Percentiles rank a stretch among this genome's conserved stretches.
phyloP scores from a whole-genome alignment of 352 stramenopile species.

The Blastocystis sp. region DNA sequence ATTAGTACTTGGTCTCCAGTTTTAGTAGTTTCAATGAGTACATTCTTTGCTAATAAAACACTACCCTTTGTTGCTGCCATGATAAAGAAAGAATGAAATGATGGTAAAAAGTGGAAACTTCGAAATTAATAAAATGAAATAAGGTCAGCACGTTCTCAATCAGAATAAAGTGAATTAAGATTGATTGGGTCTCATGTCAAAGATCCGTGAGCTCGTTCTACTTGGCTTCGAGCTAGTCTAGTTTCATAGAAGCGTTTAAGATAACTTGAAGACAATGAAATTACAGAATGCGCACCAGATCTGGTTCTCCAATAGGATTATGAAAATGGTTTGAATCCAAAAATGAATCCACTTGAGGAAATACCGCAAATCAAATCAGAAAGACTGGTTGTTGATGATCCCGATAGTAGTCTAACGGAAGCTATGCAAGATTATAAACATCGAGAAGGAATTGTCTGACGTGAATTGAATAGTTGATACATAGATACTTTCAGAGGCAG shows the following conservation, averaged over 20 bases:
- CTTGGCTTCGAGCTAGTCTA: too few relatives aligned
- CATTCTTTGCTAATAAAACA: slow-evolving; percentile 49
- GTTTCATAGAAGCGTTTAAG: too few relatives aligned
- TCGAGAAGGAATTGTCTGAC: not conserved
- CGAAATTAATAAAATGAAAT: not conserved
- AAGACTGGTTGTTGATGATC: not conserved
- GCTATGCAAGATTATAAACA: not conserved
- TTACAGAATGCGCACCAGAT: not conserved
- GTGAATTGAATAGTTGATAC: not conserved
- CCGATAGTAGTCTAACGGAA: not conserved
- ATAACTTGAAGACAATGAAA: too few relatives aligned
- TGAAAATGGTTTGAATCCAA: not conserved
- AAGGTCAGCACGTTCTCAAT: not conserved
- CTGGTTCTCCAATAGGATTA: not conserved
- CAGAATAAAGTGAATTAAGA: not conserved
- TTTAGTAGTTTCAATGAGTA: slow-evolving; percentile 27
- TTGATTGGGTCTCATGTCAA: not conserved
- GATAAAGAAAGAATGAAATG: not conserved
- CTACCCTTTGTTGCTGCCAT: not conserved
- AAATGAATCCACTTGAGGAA: not conserved
- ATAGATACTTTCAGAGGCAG: slow-evolving; percentile 15
- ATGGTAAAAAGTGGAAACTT: not conserved
- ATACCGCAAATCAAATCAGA: not conserved
- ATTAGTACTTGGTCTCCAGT: slow-evolving; percentile 4
- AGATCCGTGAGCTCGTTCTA: not conserved